These are phyloP conservation scores for Coriaria nepalensis DNA, from an alignment of 306 rosid species.

Conservation along the genomic window DNA sequence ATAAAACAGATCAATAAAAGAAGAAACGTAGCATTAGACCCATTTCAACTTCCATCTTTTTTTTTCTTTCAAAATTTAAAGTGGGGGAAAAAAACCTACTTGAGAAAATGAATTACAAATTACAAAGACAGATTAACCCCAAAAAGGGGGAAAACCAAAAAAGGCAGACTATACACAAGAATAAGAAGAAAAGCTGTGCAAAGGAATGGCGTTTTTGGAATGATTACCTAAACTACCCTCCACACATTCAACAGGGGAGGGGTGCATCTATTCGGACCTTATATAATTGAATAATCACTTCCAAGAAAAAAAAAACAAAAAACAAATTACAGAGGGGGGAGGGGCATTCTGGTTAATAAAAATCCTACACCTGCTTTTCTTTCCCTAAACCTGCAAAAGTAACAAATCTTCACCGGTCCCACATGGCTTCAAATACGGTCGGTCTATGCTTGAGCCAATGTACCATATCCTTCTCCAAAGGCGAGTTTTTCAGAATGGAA, in stretches of 20 bases:
- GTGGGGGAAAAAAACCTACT: constrained; percentile 35
- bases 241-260: constrained; percentile 37
- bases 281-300: constrained; percentile 33
- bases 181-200: constrained; percentile 30
- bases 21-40: no score
- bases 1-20: no score
- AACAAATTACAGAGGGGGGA: constrained; percentile 17
- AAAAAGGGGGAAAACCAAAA: not conserved
- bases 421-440: constrained; percentile 61
- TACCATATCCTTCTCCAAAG: constrained; percentile 79
- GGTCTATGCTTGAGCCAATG: constrained; percentile 92
- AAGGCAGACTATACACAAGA: constrained; percentile 60
- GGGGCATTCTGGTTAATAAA: not conserved
- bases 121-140: constrained; percentile 20
- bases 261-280: no score
- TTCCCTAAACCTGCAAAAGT: constrained; percentile 33
- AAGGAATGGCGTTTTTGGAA: constrained; percentile 30
- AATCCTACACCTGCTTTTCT: constrained; percentile 11
- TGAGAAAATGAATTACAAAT: constrained; percentile 47
- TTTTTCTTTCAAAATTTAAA: constrained; percentile 14
- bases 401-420: constrained; percentile 50
- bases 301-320: constrained; percentile 14
- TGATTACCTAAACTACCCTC: constrained; percentile 33
- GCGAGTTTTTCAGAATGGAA: constrained; percentile 39
- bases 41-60: not conserved